A percentile compares a stretch with the other conserved stretches of the same genome.
Evolutionary conservation across 108 stramenopile genomes (phyloP).

Genomic region (Skeletonema costatum): DNA sequence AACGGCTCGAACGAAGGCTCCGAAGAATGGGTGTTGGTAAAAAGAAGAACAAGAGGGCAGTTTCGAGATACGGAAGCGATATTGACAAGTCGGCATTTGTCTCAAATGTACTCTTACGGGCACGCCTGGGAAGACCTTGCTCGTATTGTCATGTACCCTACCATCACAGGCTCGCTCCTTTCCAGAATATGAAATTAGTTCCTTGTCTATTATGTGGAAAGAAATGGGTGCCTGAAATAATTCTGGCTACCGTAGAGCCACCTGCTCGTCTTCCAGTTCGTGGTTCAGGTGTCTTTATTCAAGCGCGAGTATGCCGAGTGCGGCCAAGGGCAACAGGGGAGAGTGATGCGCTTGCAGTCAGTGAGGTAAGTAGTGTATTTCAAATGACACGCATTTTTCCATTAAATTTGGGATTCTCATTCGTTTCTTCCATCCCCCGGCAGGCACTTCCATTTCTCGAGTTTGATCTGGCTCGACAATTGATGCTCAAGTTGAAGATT

Average conservation of each 20-base stretch:
- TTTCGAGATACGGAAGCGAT: slow-evolving; percentile 20
- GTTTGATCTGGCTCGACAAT: slow-evolving; percentile 94
- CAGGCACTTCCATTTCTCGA: slow-evolving; percentile 94
- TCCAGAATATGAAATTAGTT: slow-evolving; percentile 94
- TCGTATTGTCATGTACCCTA: slow-evolving; percentile 97
- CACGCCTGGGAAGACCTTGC: slow-evolving; percentile 79
- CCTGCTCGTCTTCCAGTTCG: slow-evolving; percentile 83
- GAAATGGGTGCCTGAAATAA: slow-evolving; percentile 95
- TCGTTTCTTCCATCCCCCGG: neutral
- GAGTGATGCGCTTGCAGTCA: slow-evolving; percentile 89
- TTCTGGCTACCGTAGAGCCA: slow-evolving; percentile 74
- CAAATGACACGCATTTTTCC: neutral
- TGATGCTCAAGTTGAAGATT: slow-evolving; percentile 95
- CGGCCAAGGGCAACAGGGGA: slow-evolving; percentile 83
- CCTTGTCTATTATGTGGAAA: slow-evolving; percentile 93
- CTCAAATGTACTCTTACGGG: slow-evolving; percentile 50
- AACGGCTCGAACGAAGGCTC: slow-evolving; percentile 42
- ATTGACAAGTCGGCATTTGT: slow-evolving; percentile 41
- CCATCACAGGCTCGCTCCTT: slow-evolving; percentile 92
- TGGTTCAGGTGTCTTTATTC: slow-evolving; percentile 91
- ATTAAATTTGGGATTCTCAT: neutral
- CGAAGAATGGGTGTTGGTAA: slow-evolving; percentile 34
- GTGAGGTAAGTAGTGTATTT: slow-evolving; percentile 29
- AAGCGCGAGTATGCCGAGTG: slow-evolving; percentile 94
- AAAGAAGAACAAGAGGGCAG: slow-evolving; percentile 22